A percentile compares a stretch with the other conserved stretches of the same genome.
Conservation (phyloP, 176 grass and related monocot genomes). For the Sorghum bicolor region Sorghum_bicolor_NCBIv3 NC_012870.2:2467501-2468000, state of each 20-base stretch:
- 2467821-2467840: constrained; percentile 15
- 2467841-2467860: constrained; percentile 61
- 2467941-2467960: constrained; percentile 77
- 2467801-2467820: constrained; percentile 54
- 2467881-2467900: constrained; percentile 78
- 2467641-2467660: constrained; percentile 63
- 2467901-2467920: constrained; percentile 91
- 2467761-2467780: constrained; percentile 77
- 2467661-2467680: constrained; percentile 75
- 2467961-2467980: constrained; percentile 73
- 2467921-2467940: constrained; percentile 85
- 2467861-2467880: constrained; percentile 53
- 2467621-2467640: constrained; percentile 58
- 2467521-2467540: constrained; percentile 60
- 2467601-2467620: constrained; percentile 38
- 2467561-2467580: constrained; percentile 59
- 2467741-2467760: constrained; percentile 63
- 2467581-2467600: constrained; percentile 67
- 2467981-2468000: constrained; percentile 82
- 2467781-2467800: constrained; percentile 76
- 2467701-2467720: constrained; percentile 72
- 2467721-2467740: constrained; percentile 74
- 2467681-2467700: constrained; percentile 68
- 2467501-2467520: constrained; percentile 60
- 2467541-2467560: constrained; percentile 54